A percentile compares a stretch with the other conserved stretches of the same genome.
Evolutionary conservation across 2,329 filamentous ascomycete genomes (phyloP).

Genomic region (Plenodomus tracheiphilus): DNA sequence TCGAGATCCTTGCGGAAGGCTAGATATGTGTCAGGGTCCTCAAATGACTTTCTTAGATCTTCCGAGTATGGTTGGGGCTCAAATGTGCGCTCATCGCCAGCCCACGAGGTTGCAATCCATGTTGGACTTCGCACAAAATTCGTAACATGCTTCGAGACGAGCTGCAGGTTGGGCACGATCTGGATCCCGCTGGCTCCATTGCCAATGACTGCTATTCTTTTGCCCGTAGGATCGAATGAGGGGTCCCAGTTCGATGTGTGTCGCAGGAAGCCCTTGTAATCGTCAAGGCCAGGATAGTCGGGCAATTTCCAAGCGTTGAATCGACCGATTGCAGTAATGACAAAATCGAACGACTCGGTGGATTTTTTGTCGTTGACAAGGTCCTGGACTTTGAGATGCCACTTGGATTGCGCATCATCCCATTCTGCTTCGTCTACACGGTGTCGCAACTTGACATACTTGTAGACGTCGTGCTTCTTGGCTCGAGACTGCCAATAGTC

Average conservation of each 20-base stretch:
- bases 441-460: constrained; percentile 45
- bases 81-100: constrained; percentile 47
- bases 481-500: constrained; percentile 47
- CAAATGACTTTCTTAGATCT: constrained; percentile 60
- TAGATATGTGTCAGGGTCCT: constrained; percentile 64
- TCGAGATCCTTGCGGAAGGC: constrained; percentile 48
- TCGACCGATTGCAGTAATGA: constrained; percentile 43
- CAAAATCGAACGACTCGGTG: constrained; percentile 32
- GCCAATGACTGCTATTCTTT: constrained; percentile 65
- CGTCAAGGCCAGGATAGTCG: constrained; percentile 33
- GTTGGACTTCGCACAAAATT: constrained; percentile 63
- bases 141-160: constrained; percentile 54
- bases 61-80: constrained; percentile 50
- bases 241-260: constrained; percentile 39
- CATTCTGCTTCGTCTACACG: constrained; percentile 45
- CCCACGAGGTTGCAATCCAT: constrained; percentile 61
- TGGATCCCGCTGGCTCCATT: constrained; percentile 68
- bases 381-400: constrained; percentile 60
- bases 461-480: constrained; percentile 46
- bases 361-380: constrained; percentile 49
- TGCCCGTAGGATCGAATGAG: constrained; percentile 57
- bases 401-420: constrained; percentile 53
- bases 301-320: constrained; percentile 41
- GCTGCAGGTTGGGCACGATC: constrained; percentile 63
- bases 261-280: constrained; percentile 32